phyloP scores from a whole-genome alignment of 2,329 filamentous ascomycete genomes.

The Fusarium setosum region DNA sequence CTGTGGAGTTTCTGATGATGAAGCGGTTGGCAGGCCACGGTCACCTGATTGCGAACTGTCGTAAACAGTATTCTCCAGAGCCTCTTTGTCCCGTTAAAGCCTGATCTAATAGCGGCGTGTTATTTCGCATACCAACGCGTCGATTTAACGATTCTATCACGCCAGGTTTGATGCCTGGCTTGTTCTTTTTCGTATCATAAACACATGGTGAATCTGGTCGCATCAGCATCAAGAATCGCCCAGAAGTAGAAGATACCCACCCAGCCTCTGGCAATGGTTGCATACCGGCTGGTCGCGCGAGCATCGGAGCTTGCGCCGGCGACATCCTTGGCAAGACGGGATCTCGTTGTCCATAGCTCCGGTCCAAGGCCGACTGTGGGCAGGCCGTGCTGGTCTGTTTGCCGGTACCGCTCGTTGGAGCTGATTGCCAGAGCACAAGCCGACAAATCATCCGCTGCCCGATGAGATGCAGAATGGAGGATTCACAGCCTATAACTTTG shows the following conservation, averaged over 20 bases:
- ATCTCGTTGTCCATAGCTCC: slow-evolving; percentile 11
- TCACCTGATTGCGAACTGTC: neutral
- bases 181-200: slow-evolving; percentile 29
- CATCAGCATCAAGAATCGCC: neutral
- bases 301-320: slow-evolving; percentile 35
- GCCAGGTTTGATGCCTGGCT: slow-evolving; percentile 29
- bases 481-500: neutral
- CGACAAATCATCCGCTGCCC: slow-evolving; percentile 30
- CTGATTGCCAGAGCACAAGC: neutral
- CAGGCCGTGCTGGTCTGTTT: slow-evolving; percentile 2
- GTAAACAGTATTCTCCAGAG: slow-evolving; percentile 28
- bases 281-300: slow-evolving; percentile 34
- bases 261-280: slow-evolving; percentile 33
- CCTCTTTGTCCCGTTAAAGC: slow-evolving; percentile 12
- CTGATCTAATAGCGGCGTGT: neutral
- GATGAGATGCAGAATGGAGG: slow-evolving; percentile 8
- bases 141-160: slow-evolving; percentile 26
- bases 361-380: neutral
- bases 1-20: slow-evolving; percentile 15
- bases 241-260: slow-evolving; percentile 1
- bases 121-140: slow-evolving; percentile 20
- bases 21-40: neutral
- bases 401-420: neutral
- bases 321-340: slow-evolving; percentile 37
- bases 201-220: slow-evolving; percentile 20